Evolutionary conservation across 441 rosid genomes (phyloP).

Genomic region (Hura crepitans): DNA sequence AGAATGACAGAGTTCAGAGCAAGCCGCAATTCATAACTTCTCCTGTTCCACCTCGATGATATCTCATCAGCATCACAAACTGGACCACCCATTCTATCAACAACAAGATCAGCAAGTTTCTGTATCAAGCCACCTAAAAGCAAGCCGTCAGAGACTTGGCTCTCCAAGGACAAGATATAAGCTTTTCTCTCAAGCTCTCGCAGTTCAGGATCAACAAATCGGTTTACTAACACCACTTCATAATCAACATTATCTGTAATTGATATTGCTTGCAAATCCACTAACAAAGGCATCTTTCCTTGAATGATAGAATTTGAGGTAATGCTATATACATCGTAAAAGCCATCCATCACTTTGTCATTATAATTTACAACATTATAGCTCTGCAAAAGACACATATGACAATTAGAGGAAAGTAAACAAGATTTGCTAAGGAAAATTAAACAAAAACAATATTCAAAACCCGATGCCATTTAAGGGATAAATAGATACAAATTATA

Average conservation of each 20-base stretch:
- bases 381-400: constrained; percentile 52
- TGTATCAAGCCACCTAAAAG: constrained; percentile 57
- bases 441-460: neutral
- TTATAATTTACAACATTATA: constrained; percentile 79
- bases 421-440: neutral
- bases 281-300: constrained; percentile 81
- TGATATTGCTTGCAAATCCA: constrained; percentile 77
- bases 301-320: constrained; percentile 50
- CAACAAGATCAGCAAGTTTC: constrained; percentile 86
- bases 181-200: constrained; percentile 69
- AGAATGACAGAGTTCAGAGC: constrained; percentile 59
- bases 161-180: constrained; percentile 42
- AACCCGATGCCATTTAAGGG: neutral
- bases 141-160: constrained; percentile 40
- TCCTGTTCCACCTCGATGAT: constrained; percentile 62
- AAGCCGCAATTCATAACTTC: constrained; percentile 55
- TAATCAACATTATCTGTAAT: constrained; percentile 59
- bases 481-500: neutral
- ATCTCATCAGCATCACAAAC: constrained; percentile 85
- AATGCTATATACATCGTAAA: constrained; percentile 76
- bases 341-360: constrained; percentile 87
- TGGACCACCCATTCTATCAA: constrained; percentile 86
- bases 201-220: constrained; percentile 64
- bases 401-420: constrained; percentile 3
- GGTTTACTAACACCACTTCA: constrained; percentile 81